A percentile compares a stretch with the other conserved stretches of the same genome.
These are phyloP conservation scores for Malassezia vespertilionis DNA, from an alignment of 1,284 basidiomycete genomes.

Conservation along the genomic window DNA sequence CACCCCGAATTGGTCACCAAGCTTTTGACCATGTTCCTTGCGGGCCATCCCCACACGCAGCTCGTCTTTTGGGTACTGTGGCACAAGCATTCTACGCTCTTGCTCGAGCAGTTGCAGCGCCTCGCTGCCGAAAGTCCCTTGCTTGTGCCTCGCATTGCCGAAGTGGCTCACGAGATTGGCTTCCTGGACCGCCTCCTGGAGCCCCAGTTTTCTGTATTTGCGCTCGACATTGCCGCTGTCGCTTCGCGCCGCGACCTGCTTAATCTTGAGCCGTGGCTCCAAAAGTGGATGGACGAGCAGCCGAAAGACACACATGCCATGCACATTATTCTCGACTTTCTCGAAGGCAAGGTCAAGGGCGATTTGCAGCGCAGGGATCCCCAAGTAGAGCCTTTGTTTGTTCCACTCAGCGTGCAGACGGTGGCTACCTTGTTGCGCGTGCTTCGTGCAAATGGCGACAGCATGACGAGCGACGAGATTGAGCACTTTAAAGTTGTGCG, in stretches of 20 bases:
- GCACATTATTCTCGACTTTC: conserved; percentile 53
- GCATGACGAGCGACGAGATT: conserved; percentile 58
- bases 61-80: conserved; percentile 92
- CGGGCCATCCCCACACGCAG: conserved; percentile 82
- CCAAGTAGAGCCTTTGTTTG: conserved; percentile 39
- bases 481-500: conserved; percentile 83
- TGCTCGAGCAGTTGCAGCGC: conserved; percentile 74
- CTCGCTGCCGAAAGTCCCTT: conserved; percentile 85
- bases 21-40: conserved; percentile 78
- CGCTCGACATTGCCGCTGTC: conserved; percentile 71
- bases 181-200: conserved; percentile 79
- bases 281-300: conserved; percentile 65
- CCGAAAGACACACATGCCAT: conserved; percentile 65
- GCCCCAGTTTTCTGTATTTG: conserved; percentile 71
- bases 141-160: conserved; percentile 85
- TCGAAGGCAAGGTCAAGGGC: conserved; percentile 42
- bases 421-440: conserved; percentile 44
- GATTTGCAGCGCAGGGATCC: conserved; percentile 42
- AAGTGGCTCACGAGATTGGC: conserved; percentile 88
- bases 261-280: conserved; percentile 92
- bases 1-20: conserved; percentile 75
- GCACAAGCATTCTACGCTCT: conserved; percentile 73
- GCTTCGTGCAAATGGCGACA: conserved; percentile 41
- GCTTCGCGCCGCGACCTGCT: conserved; percentile 86
- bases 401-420: conserved; percentile 40